Evolutionary conservation across 2,329 filamentous ascomycete species (phyloP), one percentile per base, ranked within the genome.

Genomic region (Orbilia blumenaviensis): DNA sequence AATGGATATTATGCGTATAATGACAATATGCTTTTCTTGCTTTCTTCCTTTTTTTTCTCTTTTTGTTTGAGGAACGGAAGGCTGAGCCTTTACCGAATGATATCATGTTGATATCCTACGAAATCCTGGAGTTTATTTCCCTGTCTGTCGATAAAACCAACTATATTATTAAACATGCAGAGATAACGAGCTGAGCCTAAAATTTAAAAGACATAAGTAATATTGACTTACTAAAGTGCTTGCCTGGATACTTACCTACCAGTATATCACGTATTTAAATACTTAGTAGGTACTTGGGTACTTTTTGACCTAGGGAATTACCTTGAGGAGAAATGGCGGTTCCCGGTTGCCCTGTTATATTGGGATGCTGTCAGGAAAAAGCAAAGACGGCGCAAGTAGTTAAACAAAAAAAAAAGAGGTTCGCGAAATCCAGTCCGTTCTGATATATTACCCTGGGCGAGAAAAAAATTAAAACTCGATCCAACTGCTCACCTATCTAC

Each of bases 361-460:
- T 61, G 42, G 21, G 10, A 16, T 21, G 1, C 16, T 12, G 52
- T 32, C 52, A 61, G 44, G 56, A 42, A 61, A 61, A 61, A 61
- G 56, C 38, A 42, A 44, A 18, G 25, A 8, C 9, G 14, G 36
- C 21, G 23, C 34, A 23, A 29, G 23, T n/a, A 44, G 9, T n/a
- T 32, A 32, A 44, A 44, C 29, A 27, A 42, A 29, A 44, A 60
- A 58, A 27, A 41, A 56, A 36, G 23, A 9, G 8, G 12, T 61
- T 61, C 56, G 56, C 56, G 25, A 61, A 42, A 44, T 23, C 32
- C 21, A n/a, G 14, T 23, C 14, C n/a, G n/a, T n/a, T n/a, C n/a
- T n/a, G n/a, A n/a, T n/a, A n/a, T n/a, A n/a, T n/a, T n/a, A n/a
- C n/a, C n/a, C n/a, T n/a, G n/a, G n/a, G n/a, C n/a, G n/a, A n/a